Evolutionary conservation across 768 basidiomycete genomes (phyloP), one percentile per base, ranked within the genome.

Genomic region (Calocybe indica): DNA sequence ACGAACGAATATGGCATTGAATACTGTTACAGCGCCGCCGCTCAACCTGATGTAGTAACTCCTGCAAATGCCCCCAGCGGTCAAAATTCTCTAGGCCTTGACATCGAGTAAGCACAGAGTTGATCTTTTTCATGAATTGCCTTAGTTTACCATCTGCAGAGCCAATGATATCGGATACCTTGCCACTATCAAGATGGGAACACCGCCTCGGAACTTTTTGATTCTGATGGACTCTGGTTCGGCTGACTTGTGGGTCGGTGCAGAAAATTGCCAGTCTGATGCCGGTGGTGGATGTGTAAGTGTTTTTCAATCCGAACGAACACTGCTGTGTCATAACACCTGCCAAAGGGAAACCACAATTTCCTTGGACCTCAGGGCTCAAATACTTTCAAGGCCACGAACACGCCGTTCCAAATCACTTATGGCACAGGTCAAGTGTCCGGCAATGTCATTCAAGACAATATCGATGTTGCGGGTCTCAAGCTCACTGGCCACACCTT

Each of bases 141-240:
- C 13, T 10, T 12, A 11, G 29, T 11, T 13, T 13, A 22, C 10
- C 6, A 49, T 14, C 10, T 50, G 12, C 28, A 75, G 73, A 48
- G 66, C 64, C 7, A 62, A 69, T 33, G 78, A 79, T 58, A 61
- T 76, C 11, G 74, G 75, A 3, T 79, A 82, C 55, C 60, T 82
- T 36, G 76, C 80, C 7, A 76, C 71, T 8, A 55, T 87, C 8
- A 75, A 82, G 56, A 73, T 86, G 40, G 85, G 85, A n/a, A 84
- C 80, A 1, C 84, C 84, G 14, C 73, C 79, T 7, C 69, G 58
- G 32, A 58, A 76, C 50, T 85, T 80, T 57, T 58, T 66, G 29
- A 60, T 87, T 45, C 68, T 86, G 13, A 81, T 86, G 78, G 85
- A 86, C 61, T 82, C 80, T 31, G 85, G 85, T 29, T 80, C 78